Evolutionary conservation across 208 protist species (phyloP).

Genomic region (Leishmania arabica): DNA sequence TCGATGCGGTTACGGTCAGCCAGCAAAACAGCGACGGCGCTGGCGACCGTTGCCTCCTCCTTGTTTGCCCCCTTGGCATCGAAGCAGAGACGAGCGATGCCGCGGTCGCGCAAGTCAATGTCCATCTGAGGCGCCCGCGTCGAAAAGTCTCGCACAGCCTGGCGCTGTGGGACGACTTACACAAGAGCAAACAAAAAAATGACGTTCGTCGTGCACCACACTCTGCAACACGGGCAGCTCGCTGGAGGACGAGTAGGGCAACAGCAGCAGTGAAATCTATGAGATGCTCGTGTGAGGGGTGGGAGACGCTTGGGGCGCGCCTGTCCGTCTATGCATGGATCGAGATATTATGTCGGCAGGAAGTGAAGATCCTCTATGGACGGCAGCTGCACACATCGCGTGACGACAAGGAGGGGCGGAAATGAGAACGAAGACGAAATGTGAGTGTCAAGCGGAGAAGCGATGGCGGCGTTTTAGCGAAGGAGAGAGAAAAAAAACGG

Average conservation of each 20-base stretch:
- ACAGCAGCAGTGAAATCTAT: background rate
- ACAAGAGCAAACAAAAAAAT: conserved; percentile 1
- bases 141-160: background rate
- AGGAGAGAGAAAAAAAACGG: background rate
- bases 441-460: background rate
- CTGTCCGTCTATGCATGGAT: background rate
- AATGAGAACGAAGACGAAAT: background rate
- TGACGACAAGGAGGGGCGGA: background rate
- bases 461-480: background rate
- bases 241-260: background rate
- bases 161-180: too few relatives aligned
- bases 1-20: conserved; percentile 65
- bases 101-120: conserved; percentile 66
- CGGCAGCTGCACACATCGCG: background rate
- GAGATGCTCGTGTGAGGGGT: background rate
- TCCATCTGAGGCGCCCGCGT: conserved; percentile 46
- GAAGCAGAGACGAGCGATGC: conserved; percentile 75
- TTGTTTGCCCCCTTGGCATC: conserved; percentile 28
- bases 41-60: conserved; percentile 62
- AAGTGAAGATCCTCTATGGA: background rate
- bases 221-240: background rate
- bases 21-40: conserved; percentile 38
- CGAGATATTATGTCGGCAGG: background rate
- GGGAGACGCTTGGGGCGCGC: background rate
- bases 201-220: background rate